Base-by-base conservation (phyloP, 345 rosid species). In the Linum lewisii region DNA sequence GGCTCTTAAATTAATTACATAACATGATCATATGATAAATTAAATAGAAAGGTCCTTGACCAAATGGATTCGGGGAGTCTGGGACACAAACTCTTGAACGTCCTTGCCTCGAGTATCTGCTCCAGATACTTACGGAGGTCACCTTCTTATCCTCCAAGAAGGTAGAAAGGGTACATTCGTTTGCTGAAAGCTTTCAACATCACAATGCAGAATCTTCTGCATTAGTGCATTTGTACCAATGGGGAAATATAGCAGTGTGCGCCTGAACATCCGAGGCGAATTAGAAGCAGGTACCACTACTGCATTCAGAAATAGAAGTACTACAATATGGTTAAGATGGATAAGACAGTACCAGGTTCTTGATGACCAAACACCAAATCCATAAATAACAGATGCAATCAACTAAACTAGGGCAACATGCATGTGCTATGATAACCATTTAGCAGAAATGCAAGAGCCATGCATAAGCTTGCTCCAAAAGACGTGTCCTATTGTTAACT, bases 41-140 rank as follows among this genome's bases (percentile, higher is more conserved):
- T n/a, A n/a, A n/a, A n/a, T n/a, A n/a, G n/a, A n/a, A n/a, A n/a
- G 88, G 75, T 38, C 65, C 61, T 72, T 93, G 91, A 55, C 99
- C 99, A 59, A 82, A 82, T 56, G 94, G 94, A 72, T 93, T 81
- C n/a, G n/a, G n/a, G n/a, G n/a, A n/a, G n/a, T n/a, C 65, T 79
- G 69, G 20, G 66, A 70, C 42, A 89, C 82, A 63, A 67, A 89
- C 60, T 81, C 75, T 57, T 67, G 89, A 67, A 89, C 88, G 53
- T 82, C 13, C 69, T 75, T 0, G 85, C 85, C 66, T 59, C 72
- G 4, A 82, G 82, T 77, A 93, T 60, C 38, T 67, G 66, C 75
- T 85, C 88, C 29, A 93, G 76, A 66, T 89, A 89, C n/a, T 70
- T 63, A 38, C 81, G 84, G 44, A 93, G 82, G 57, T 89, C 87